A percentile compares a stretch with the other conserved stretches of the same genome.
Conservation (phyloP, 768 basidiomycete genomes). For the Tubosaeta sp. region DNA sequence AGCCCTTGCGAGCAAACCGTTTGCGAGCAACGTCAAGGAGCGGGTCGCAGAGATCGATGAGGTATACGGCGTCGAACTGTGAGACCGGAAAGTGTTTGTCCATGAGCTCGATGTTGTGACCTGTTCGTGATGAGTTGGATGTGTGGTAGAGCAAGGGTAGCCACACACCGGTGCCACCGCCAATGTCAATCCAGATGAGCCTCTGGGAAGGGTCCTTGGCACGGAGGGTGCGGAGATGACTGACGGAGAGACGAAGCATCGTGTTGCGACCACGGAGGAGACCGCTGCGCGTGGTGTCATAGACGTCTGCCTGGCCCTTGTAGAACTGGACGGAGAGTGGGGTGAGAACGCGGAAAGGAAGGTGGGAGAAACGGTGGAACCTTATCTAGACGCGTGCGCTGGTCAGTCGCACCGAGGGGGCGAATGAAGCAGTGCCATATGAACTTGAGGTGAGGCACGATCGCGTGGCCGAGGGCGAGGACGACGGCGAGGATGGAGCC, state of each 20-base stretch:
- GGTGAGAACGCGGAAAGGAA: neutral
- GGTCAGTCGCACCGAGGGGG: constrained; percentile 38
- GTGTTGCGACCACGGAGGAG: constrained; percentile 68
- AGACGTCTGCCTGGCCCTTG: constrained; percentile 63
- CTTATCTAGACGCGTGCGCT: constrained; percentile 43
- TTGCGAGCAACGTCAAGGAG: constrained; percentile 67
- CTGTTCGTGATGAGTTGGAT: constrained; percentile 20
- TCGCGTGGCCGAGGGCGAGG: constrained; percentile 17
- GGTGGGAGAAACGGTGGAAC: constrained; percentile 15
- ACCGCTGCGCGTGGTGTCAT: constrained; percentile 59
- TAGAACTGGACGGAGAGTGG: constrained; percentile 45
- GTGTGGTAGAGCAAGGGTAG: neutral
- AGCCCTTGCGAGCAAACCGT: constrained; percentile 61
- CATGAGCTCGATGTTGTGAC: constrained; percentile 74
- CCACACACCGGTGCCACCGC: constrained; percentile 60
- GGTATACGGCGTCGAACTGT: constrained; percentile 63
- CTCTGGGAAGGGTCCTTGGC: constrained; percentile 37
- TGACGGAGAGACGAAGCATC: constrained; percentile 64
- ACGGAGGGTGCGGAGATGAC: constrained; percentile 51
- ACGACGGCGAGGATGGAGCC: constrained; percentile 19
- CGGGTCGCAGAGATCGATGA: constrained; percentile 70
- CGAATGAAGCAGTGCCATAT: constrained; percentile 49
- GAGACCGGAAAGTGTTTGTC: constrained; percentile 53
- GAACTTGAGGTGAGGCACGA: constrained; percentile 43
- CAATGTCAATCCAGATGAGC: constrained; percentile 75